phyloP scores from a whole-genome alignment of 169 alveolate species.

The Toxoplasma gondii region DNA sequence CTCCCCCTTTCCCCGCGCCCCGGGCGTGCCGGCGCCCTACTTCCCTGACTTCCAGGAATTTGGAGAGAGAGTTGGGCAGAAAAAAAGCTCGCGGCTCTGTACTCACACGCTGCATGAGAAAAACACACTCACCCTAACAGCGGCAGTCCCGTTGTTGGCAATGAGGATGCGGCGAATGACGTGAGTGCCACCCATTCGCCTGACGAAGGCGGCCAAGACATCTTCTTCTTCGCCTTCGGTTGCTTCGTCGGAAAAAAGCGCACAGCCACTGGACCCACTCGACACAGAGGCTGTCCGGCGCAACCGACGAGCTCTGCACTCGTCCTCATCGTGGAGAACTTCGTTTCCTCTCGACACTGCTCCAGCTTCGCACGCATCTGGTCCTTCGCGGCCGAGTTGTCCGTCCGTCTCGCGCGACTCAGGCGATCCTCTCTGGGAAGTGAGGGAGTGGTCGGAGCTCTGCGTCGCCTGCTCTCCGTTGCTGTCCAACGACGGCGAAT shows the following conservation, averaged over 20 bases:
- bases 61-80: no score
- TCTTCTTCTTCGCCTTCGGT: constrained; percentile 8
- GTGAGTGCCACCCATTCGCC: constrained; percentile 53
- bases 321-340: no score
- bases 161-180: constrained; percentile 69
- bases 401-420: background rate
- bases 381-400: background rate
- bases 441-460: background rate
- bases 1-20: background rate
- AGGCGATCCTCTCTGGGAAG: background rate
- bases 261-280: background rate
- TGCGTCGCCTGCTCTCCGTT: background rate
- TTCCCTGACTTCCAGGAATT: no score
- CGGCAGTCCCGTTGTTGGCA: constrained; percentile 76
- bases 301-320: no score
- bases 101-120: background rate
- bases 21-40: no score
- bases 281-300: no score
- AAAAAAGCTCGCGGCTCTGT: no score
- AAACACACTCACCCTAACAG: constrained; percentile 36
- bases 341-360: background rate
- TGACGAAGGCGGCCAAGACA: constrained; percentile 5
- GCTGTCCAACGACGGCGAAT: background rate
- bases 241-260: background rate
- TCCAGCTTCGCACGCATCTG: background rate